Conservation (phyloP, 1,284 basidiomycete genomes). For the Cryptococcus wingfieldii region DNA sequence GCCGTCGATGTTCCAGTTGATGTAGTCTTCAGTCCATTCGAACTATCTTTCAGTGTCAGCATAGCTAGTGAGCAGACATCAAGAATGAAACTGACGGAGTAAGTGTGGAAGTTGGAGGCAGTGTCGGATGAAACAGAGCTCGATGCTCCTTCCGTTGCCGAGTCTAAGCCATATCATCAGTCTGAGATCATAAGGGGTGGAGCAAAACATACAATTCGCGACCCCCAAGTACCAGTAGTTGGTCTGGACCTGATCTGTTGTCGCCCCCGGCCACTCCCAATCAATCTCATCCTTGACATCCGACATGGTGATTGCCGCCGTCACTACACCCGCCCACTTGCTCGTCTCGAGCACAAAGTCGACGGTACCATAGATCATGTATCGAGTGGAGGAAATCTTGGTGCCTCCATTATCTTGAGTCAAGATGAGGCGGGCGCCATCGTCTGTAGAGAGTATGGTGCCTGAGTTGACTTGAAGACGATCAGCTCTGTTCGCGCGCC, state of each 20-base stretch:
- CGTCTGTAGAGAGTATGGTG: slow-evolving; percentile 57
- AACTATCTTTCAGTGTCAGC: slow-evolving; percentile 51
- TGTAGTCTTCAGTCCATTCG: slow-evolving; percentile 67
- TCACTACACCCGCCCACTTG: slow-evolving; percentile 67
- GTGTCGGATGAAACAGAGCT: slow-evolving; percentile 58
- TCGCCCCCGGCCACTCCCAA: slow-evolving; percentile 59
- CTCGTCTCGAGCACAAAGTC: slow-evolving; percentile 58
- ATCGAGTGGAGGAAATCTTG: slow-evolving; percentile 69
- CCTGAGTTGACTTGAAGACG: slow-evolving; percentile 60
- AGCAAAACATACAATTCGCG: slow-evolving; percentile 57
- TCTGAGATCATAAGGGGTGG: background rate
- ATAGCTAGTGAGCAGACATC: background rate
- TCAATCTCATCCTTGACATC: slow-evolving; percentile 78
- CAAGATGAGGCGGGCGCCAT: slow-evolving; percentile 60
- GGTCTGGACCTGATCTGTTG: slow-evolving; percentile 63
- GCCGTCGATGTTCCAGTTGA: slow-evolving; percentile 68
- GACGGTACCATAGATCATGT: slow-evolving; percentile 73
- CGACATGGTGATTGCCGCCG: slow-evolving; percentile 80
- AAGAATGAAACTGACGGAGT: slow-evolving; percentile 55
- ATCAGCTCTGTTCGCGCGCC: background rate
- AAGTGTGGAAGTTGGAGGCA: slow-evolving; percentile 67
- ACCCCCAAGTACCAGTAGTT: slow-evolving; percentile 65
- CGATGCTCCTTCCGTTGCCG: slow-evolving; percentile 36
- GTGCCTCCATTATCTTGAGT: slow-evolving; percentile 67
- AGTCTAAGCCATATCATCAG: slow-evolving; percentile 18